Evolutionary conservation across 306 rosid genomes (phyloP), one percentile per base, ranked within the genome.

Genomic region (Purshia tridentata): DNA sequence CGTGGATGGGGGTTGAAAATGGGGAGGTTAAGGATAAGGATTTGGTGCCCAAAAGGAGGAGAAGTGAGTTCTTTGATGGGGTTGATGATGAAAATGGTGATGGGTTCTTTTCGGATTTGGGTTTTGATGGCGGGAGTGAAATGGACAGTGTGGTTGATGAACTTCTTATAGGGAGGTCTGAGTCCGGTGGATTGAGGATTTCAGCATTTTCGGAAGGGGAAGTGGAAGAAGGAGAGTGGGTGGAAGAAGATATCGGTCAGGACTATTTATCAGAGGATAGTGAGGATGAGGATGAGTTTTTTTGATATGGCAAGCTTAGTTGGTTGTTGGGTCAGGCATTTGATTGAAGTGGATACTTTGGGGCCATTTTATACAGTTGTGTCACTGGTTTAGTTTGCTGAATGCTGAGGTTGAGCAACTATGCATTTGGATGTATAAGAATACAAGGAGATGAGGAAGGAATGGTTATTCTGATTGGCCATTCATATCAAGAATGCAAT

Each of bases 1-100:
- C 96, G n/a, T 94, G 98, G 98, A 42, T 48, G 63, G 88, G 52
- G 19, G 95, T 94, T 23, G 92, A 91, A 78, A 89, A 84, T 79
- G 98, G 97, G n/a, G 80, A 88, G 47, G 70, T 90, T 65, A 45
- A 74, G 1, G 88, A 82, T 58, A 69, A 44, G 59, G 92, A 89
- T 78, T 81, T 91, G 69, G 58, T 79, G 63, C 88, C 89, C 0
- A 82, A 61, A 69, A 77, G 77, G 39, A 71, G 77, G 66, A 68
- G 64, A 16, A 73, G 69, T 18, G 78, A 72, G 63, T 77, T 58
- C 42, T 81, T 56, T 63, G 83, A 66, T 39, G 69, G 60, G 51
- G 89, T 70, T n/a, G 87, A 69, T 16, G 82, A 78, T n/a, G 82
- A 42, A 6, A 49, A 41, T 45, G 84, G 64, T 22, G 81, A 82